Conservation (phyloP, 179 eudicot species). For the Silene noctiflora region DNA sequence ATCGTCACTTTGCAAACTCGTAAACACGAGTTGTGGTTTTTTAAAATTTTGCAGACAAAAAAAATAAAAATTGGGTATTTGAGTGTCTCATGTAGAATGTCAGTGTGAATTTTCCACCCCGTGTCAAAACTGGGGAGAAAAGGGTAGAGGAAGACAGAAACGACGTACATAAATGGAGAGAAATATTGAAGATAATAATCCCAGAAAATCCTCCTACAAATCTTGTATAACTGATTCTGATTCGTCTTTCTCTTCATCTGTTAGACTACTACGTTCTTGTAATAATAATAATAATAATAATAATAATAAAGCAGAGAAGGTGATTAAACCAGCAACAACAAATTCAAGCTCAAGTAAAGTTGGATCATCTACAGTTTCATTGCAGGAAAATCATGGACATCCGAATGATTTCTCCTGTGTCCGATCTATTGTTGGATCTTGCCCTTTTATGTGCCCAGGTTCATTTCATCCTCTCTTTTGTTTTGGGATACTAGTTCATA, state of each 20-base stretch:
- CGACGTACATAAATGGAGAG: background rate
- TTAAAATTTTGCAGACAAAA: too few relatives aligned
- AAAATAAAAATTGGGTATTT: too few relatives aligned
- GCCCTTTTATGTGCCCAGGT: constrained; percentile 97
- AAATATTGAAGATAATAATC: background rate
- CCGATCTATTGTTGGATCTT: constrained; percentile 56
- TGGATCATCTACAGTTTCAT: background rate
- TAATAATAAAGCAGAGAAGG: background rate
- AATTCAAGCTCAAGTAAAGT: background rate
- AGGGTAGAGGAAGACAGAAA: too few relatives aligned
- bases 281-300: too few relatives aligned
- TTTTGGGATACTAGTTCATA: background rate
- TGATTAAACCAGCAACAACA: background rate
- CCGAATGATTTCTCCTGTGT: constrained; percentile 3
- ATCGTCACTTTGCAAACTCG: too few relatives aligned
- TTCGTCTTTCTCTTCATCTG: background rate
- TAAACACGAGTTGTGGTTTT: too few relatives aligned
- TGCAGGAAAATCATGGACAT: constrained; percentile 3
- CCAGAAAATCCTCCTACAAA: constrained; percentile 2
- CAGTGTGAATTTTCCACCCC: too few relatives aligned
- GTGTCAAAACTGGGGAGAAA: too few relatives aligned
- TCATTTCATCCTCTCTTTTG: background rate
- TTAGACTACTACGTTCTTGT: background rate
- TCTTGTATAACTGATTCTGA: background rate
- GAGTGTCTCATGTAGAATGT: too few relatives aligned